Percentiles rank a stretch among this genome's conserved stretches.
Evolutionary conservation across 768 basidiomycete genomes (phyloP).

Genomic region (Rhizopogon vinicolor): DNA sequence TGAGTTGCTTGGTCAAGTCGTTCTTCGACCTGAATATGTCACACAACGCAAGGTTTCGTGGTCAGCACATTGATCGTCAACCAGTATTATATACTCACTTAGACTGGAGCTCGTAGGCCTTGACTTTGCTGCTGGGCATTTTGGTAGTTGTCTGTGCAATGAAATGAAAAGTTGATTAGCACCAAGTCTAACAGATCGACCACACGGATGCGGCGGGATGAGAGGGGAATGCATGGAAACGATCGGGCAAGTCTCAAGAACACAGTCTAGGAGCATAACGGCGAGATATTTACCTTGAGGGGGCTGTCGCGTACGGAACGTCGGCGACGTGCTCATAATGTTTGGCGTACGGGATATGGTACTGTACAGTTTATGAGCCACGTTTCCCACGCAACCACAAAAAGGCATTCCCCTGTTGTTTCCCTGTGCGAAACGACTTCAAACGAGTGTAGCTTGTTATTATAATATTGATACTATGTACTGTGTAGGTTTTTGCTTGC

Average conservation of each 20-base stretch:
- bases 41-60: conserved; percentile 6
- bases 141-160: conserved; percentile 32
- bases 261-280: not conserved
- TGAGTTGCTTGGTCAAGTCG: conserved; percentile 92
- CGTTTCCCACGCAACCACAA: conserved; percentile 27
- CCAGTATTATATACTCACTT: conserved; percentile 54
- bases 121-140: conserved; percentile 89
- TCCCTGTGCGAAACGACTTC: too few relatives aligned
- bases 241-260: not conserved
- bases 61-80: not conserved
- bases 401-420: conserved; percentile 3
- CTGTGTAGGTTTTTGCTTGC: conserved; percentile 13
- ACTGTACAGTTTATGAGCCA: conserved; percentile 43
- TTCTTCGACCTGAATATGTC: conserved; percentile 73
- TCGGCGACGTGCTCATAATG: conserved; percentile 21
- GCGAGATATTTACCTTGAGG: conserved; percentile 33
- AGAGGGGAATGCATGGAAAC: not conserved
- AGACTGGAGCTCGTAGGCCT: conserved; percentile 94
- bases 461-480: not conserved
- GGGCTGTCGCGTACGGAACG: conserved; percentile 22
- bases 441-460: too few relatives aligned
- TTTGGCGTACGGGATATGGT: conserved; percentile 25
- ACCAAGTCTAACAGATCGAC: not conserved
- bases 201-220: not conserved
- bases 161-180: not conserved